Evolutionary conservation across 768 basidiomycete species (phyloP).

Genomic region (Suillus plorans): DNA sequence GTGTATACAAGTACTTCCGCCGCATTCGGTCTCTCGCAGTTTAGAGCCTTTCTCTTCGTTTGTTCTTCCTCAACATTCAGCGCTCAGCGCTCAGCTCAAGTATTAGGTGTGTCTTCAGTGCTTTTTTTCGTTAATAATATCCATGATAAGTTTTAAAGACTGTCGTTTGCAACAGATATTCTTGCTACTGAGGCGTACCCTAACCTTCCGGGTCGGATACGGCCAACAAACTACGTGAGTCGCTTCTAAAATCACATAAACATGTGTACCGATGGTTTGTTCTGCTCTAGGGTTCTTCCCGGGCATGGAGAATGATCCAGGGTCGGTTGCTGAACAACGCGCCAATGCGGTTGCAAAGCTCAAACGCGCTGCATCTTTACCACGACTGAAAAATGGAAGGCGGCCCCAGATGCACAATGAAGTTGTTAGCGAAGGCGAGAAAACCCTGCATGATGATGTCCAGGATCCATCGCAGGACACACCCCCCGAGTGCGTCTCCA

Average conservation of each 20-base stretch:
- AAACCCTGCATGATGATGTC: slow-evolving; percentile 42
- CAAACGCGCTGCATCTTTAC: slow-evolving; percentile 88
- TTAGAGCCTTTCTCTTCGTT: slow-evolving; percentile 17
- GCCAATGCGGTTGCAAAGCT: slow-evolving; percentile 87
- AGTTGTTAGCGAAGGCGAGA: slow-evolving; percentile 81
- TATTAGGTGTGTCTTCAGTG: slow-evolving; percentile 6
- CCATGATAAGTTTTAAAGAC: background rate
- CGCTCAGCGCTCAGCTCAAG: background rate
- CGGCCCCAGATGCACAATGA: slow-evolving; percentile 86
- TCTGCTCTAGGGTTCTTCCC: slow-evolving; percentile 9
- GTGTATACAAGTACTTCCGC: slow-evolving; percentile 12
- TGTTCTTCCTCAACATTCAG: slow-evolving; percentile 7
- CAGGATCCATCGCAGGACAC: slow-evolving; percentile 19
- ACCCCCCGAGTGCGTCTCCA: slow-evolving; percentile 9
- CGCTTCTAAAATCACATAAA: background rate
- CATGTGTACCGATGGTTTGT: background rate
- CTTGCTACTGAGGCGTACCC: slow-evolving; percentile 9
- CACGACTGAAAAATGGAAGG: slow-evolving; percentile 88
- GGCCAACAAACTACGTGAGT: slow-evolving; percentile 11
- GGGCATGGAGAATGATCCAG: slow-evolving; percentile 35
- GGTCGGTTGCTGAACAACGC: slow-evolving; percentile 70
- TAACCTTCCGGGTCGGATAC: slow-evolving; percentile 12
- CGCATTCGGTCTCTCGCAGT: slow-evolving; percentile 15
- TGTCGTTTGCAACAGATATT: background rate
- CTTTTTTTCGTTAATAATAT: background rate